Percentiles rank a stretch among this genome's conserved stretches.
Evolutionary conservation across 2,329 filamentous ascomycete genomes (phyloP).

Genomic region (Bipolaris gigantea): DNA sequence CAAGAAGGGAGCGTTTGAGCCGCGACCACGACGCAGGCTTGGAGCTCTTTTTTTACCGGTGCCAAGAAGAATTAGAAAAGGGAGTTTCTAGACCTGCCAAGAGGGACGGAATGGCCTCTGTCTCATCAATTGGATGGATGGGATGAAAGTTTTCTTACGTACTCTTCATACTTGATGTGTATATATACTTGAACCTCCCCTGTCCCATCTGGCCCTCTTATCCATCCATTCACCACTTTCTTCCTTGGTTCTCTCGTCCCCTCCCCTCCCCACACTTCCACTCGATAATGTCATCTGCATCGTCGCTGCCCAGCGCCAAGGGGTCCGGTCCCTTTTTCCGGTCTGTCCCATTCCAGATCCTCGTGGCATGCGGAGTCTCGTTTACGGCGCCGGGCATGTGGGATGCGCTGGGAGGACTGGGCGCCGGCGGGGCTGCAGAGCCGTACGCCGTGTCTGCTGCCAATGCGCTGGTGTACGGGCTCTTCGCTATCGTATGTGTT

Average conservation of each 20-base stretch:
- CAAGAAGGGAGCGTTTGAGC: too few species aligned
- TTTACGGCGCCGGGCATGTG: slow-evolving; percentile 43
- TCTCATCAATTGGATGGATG: too few species aligned
- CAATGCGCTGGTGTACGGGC: slow-evolving; percentile 40
- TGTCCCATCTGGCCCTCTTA: too few species aligned
- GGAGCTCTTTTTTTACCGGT: too few species aligned
- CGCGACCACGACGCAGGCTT: too few species aligned
- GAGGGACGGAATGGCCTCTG: too few species aligned
- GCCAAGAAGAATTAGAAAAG: too few species aligned
- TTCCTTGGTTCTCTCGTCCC: background rate
- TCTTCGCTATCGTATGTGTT: slow-evolving; percentile 38
- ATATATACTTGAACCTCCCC: too few species aligned
- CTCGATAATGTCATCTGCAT: slow-evolving; percentile 16
- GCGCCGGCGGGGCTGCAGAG: slow-evolving; percentile 40
- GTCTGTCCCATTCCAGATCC: slow-evolving; percentile 39
- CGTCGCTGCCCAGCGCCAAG: slow-evolving; percentile 15
- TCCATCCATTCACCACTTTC: background rate
- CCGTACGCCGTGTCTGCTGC: slow-evolving; percentile 39
- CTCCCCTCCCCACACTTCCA: background rate
- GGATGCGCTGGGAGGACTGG: slow-evolving; percentile 40
- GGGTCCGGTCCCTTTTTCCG: slow-evolving; percentile 30
- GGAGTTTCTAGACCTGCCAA: too few species aligned
- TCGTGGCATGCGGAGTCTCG: slow-evolving; percentile 39
- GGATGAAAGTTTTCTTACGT: too few species aligned
- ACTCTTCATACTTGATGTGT: too few species aligned